A percentile compares a stretch with the other conserved stretches of the same genome.
phyloP scores from a whole-genome alignment of 2,329 filamentous ascomycete species.

The Penicillium sp. region DNA sequence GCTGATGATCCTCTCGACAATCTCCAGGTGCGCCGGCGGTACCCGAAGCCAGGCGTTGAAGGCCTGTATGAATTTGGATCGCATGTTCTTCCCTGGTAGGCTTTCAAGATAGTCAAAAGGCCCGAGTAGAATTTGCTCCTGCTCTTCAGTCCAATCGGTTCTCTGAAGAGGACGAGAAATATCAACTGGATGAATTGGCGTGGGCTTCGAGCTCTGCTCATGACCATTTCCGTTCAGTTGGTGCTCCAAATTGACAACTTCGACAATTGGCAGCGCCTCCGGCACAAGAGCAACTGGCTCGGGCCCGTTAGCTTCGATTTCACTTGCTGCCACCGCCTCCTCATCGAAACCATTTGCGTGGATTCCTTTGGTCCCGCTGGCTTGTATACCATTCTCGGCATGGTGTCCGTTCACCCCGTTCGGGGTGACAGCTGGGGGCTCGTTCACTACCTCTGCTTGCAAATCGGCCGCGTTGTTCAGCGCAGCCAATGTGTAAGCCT shows the following conservation, averaged over 20 bases:
- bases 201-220: not conserved
- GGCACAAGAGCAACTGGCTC: not conserved
- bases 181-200: not conserved
- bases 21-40: constrained; percentile 39
- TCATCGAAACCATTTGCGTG: not conserved
- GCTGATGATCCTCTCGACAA: constrained; percentile 46
- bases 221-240: not conserved
- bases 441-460: not conserved
- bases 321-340: not conserved
- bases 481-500: constrained; percentile 33
- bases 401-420: not conserved
- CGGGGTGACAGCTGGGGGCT: not conserved
- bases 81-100: constrained; percentile 49
- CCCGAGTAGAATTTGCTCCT: constrained; percentile 45
- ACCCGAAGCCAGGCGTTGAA: constrained; percentile 50
- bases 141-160: not conserved
- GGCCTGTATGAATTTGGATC: constrained; percentile 46
- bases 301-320: not conserved
- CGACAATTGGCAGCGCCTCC: not conserved
- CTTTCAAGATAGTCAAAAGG: constrained; percentile 49
- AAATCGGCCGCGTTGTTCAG: constrained; percentile 8
- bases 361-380: not conserved
- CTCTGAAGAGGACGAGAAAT: not conserved
- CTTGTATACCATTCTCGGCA: not conserved
- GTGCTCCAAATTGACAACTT: not conserved